phyloP scores from a whole-genome alignment of 2,329 filamentous ascomycete genomes.

The Paraphaeosphaeria sporulosa region DNA sequence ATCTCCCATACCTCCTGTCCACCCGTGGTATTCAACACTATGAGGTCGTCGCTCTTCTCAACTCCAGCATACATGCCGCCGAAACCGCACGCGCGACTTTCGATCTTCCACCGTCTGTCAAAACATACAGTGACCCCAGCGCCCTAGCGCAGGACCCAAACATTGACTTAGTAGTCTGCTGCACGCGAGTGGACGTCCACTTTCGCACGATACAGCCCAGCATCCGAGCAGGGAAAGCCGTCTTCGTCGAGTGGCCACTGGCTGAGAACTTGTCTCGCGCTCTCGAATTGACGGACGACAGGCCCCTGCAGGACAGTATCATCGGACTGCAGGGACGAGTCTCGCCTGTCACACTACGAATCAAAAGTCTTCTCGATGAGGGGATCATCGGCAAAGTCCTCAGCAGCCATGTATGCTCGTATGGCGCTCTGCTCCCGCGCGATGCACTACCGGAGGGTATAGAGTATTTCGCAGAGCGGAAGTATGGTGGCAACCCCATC shows the following conservation, averaged over 20 bases:
- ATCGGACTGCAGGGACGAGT: constrained; percentile 57
- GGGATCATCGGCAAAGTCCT: constrained; percentile 53
- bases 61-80: constrained; percentile 53
- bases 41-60: constrained; percentile 56
- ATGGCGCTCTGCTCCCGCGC: constrained; percentile 18
- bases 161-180: constrained; percentile 56
- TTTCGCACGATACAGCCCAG: constrained; percentile 55
- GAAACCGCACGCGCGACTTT: constrained; percentile 50
- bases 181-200: constrained; percentile 64
- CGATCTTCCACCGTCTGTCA: constrained; percentile 47
- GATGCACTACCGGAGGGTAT: constrained; percentile 23
- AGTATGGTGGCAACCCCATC: constrained; percentile 26
- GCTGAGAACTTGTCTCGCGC: constrained; percentile 47
- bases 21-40: constrained; percentile 46
- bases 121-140: constrained; percentile 54
- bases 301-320: constrained; percentile 27
- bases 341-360: constrained; percentile 45
- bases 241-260: constrained; percentile 63
- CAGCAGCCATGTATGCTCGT: constrained; percentile 31
- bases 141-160: constrained; percentile 50
- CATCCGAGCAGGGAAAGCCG: constrained; percentile 60
- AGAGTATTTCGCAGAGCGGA: constrained; percentile 27
- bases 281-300: constrained; percentile 47
- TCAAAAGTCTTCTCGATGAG: constrained; percentile 50
- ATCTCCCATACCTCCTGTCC: constrained; percentile 67